Base-by-base conservation (phyloP, 192 early-diverging fungal genomes). In the Backusella parvicylindrica region DNA sequence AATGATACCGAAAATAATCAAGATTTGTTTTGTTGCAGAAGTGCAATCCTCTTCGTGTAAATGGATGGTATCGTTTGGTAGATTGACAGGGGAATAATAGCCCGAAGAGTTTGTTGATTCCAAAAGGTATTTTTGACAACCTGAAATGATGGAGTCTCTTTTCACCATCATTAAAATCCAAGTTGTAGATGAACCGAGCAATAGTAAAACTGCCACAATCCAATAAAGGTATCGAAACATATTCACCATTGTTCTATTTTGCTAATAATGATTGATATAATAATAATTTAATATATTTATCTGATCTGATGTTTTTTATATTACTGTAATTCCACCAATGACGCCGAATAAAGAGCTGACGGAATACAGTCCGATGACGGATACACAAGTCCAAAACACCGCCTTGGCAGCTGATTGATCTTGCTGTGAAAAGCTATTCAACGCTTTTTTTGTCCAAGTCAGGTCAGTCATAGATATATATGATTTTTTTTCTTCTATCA, bases 131-230 rank as follows among this genome's bases (percentile, higher is more conserved):
- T 67, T 21, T 33, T 67, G 33, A 26, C 65, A 67, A 4, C 65
- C 65, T 6, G 65, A 36, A 33, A 67, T 36, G 18, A 67, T 67
- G n/a, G 65, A 35, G 33, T 12, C 12, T 21, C 12, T 32, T 36
- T 67, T 67, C 33, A 67, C 65, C 65, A 67, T 67, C 65, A 67
- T 67, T 21, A 36, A 18, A 67, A 67, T 67, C 65, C 65, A 67
- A 38, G 35, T 67, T 36, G 33, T 36, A 9, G 35, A 21, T n/a
- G 65, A 67, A 11, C 33, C 32, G 11, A 67, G 33, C 12, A 67
- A 21, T 37, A 67, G 3, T 37, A 67, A 36, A 33, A 36, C 18
- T 13, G 65, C 30, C 8, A 67, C 35, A 11, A 36, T 37, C 65
- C 31, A 33, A 67, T 67, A 67, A 4, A 67, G 35, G n/a, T 35